These are phyloP conservation scores for Immersiporthe knoxdaviesiana DNA, from an alignment of 2,329 filamentous ascomycete species.

Conservation along the genomic window DNA sequence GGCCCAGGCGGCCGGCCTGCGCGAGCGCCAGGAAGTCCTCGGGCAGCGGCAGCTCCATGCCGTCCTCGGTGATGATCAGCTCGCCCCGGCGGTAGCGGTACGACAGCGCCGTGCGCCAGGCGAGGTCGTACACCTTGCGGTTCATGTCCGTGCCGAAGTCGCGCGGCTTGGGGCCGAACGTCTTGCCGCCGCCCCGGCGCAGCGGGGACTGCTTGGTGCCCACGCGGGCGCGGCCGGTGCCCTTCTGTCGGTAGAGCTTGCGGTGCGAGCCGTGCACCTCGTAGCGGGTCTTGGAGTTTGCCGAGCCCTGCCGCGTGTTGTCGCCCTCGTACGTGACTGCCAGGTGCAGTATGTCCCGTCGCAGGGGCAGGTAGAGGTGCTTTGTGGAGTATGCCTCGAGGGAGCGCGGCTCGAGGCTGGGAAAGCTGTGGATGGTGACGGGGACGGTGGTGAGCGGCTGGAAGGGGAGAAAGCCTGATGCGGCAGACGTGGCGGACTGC, in stretches of 20 bases:
- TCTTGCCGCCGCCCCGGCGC: constrained; percentile 81
- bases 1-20: constrained; percentile 38
- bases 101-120: constrained; percentile 90
- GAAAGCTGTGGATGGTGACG: constrained; percentile 88
- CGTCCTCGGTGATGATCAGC: constrained; percentile 81
- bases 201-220: constrained; percentile 83
- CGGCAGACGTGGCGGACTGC: constrained; percentile 2
- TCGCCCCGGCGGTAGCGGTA: constrained; percentile 89
- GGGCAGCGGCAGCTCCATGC: constrained; percentile 67
- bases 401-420: constrained; percentile 78
- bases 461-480: constrained; percentile 32
- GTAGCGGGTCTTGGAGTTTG: constrained; percentile 76
- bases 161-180: constrained; percentile 86
- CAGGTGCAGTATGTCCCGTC: constrained; percentile 88
- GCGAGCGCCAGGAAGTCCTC: constrained; percentile 51
- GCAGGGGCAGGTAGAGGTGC: constrained; percentile 84
- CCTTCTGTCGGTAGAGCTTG: constrained; percentile 88
- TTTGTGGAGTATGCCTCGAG: constrained; percentile 79
- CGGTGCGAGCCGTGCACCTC: constrained; percentile 82
- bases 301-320: constrained; percentile 82
- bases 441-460: constrained; percentile 65
- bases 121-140: constrained; percentile 90
- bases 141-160: constrained; percentile 86
- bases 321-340: constrained; percentile 94
- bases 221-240: constrained; percentile 75